These are phyloP conservation scores for Oxalis stricta DNA, from an alignment of 441 rosid genomes.

Conservation along the genomic window DNA sequence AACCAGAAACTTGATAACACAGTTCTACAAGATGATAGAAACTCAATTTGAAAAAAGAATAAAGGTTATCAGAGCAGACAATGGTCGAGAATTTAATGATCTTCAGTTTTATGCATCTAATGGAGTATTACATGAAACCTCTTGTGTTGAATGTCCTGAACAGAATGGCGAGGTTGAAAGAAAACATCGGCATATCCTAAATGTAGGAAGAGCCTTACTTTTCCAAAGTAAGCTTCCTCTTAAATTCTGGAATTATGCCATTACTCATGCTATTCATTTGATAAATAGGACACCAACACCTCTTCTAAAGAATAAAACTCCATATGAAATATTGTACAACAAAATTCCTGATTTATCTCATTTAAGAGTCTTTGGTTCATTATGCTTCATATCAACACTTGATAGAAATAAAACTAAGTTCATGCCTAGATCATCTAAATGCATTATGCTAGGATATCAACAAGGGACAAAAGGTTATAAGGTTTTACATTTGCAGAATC, in stretches of 20 bases:
- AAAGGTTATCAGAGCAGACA: no score
- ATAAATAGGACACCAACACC: not conserved
- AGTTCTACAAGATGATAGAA: no score
- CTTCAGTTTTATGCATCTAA: not conserved
- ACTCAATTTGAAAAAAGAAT: no score
- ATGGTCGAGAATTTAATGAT: not conserved
- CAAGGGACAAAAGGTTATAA: no score
- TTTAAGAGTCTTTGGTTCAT: not conserved
- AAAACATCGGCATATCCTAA: not conserved
- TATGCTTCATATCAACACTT: not conserved
- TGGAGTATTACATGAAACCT: not conserved
- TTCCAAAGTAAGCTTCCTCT: not conserved
- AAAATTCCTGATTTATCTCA: accelerated
- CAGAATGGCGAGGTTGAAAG: not conserved
- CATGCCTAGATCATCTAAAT: not conserved
- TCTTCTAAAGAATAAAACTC: not conserved
- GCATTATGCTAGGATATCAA: conserved; percentile 5
- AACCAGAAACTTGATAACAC: no score
- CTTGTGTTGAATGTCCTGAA: not conserved
- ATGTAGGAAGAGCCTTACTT: not conserved
- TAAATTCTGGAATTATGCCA: not conserved
- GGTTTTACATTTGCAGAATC: no score
- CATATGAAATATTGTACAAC: not conserved
- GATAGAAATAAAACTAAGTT: not conserved
- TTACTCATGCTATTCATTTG: not conserved